Base-by-base conservation (phyloP, 441 rosid genomes). In the Eruca vesicaria region DNA sequence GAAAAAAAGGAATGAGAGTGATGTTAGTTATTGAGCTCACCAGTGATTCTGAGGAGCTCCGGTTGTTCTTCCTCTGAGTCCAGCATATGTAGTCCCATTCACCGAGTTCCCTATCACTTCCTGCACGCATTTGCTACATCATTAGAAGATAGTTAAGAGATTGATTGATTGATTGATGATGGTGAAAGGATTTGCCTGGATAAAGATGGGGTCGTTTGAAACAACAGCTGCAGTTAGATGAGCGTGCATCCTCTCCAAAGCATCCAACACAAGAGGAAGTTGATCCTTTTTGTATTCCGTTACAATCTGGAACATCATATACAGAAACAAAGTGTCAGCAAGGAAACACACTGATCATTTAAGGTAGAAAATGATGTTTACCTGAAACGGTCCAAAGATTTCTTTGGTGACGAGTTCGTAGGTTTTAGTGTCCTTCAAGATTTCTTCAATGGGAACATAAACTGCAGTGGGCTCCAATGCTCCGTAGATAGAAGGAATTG, bases 11-110 rank as follows among this genome's bases (percentile, higher is more conserved):
- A n/a, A 10, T 29, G 5, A 28, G 20, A 33, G 16, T 28, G 32
- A 36, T 63, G 10, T 6, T 20, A 9, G 6, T 3, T 53, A 7
- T 16, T 2, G 10, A 10, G 41, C 86, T 36, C 73, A 92, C 99
- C 99, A 96, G 77, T 96, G 99, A 81, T 96, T 93, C 86, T 96
- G 99, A 9, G 98, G 99, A 65, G 98, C 99, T 67, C 99, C 99
- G 0, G 98, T 96, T 52, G 99, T 96, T 79, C 99, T 84, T 77
- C 94, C 97, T 86, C 99, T 88, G 68, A 93, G 64, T 73, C 99
- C 99, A 48, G 97, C 97, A 79, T 96, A 96, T 8, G 97, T 93
- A 21, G 99, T 96, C 10, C 99, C 98, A 71, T 96, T 96, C 55
- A 96, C 97, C 0, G 99, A 31, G 57, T 93, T 86, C 60, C 97